phyloP scores from a whole-genome alignment of 2,329 filamentous ascomycete species.

The Cladorrhinum sp. region DNA sequence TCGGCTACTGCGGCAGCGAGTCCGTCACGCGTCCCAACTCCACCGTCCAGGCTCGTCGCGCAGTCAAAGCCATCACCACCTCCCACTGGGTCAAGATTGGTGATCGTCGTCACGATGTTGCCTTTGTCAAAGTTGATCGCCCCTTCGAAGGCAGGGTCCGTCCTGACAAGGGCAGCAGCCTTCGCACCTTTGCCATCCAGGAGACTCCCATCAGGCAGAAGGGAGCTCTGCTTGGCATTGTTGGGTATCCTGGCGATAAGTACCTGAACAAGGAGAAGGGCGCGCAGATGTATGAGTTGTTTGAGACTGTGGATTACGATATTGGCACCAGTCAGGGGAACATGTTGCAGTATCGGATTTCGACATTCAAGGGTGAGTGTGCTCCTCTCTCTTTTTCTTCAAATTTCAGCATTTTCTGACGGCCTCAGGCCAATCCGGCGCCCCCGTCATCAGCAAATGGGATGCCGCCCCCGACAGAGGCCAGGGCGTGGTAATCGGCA shows the following conservation, averaged over 20 bases:
- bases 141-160: slow-evolving; percentile 22
- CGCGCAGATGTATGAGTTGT: slow-evolving; percentile 36
- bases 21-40: slow-evolving; percentile 9
- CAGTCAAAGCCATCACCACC: slow-evolving; percentile 21
- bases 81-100: slow-evolving; percentile 18
- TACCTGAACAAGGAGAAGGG: slow-evolving; percentile 29
- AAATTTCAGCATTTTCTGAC: background rate
- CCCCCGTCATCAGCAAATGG: slow-evolving; percentile 25
- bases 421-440: slow-evolving; percentile 29
- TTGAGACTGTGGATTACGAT: slow-evolving; percentile 25
- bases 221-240: slow-evolving; percentile 26
- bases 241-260: slow-evolving; percentile 33
- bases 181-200: slow-evolving; percentile 22
- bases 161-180: background rate
- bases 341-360: slow-evolving; percentile 34
- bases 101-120: slow-evolving; percentile 21
- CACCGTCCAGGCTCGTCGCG: slow-evolving; percentile 16
- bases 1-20: slow-evolving; percentile 31
- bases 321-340: slow-evolving; percentile 20
- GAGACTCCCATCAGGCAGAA: slow-evolving; percentile 9
- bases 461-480: slow-evolving; percentile 10
- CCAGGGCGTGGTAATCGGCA: background rate
- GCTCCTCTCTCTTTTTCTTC: too few species aligned
- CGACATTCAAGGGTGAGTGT: slow-evolving; percentile 31
- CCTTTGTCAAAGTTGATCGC: slow-evolving; percentile 27